Conservation (phyloP, 2,329 filamentous ascomycete species). For the Trichoderma afroharzianum region DNA sequence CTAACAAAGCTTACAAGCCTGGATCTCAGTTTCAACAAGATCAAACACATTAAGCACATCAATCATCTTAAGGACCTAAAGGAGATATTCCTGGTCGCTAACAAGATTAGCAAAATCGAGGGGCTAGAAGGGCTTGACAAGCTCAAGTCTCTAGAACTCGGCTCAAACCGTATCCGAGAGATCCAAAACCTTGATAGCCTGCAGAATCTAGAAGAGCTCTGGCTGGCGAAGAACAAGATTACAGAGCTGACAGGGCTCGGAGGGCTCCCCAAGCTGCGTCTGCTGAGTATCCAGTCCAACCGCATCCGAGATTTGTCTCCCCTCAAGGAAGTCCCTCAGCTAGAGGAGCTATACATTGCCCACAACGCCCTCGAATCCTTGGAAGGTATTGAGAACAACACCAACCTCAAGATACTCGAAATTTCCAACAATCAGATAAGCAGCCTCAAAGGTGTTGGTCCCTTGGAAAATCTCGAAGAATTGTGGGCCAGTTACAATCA, state of each 20-base stretch:
- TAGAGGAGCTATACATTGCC: slow-evolving; percentile 93
- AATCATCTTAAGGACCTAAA: slow-evolving; percentile 71
- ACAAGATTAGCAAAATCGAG: slow-evolving; percentile 88
- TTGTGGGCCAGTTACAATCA: slow-evolving; percentile 93
- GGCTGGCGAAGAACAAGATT: slow-evolving; percentile 97
- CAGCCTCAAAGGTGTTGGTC: slow-evolving; percentile 68
- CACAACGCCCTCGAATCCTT: slow-evolving; percentile 85
- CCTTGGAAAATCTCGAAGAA: slow-evolving; percentile 73
- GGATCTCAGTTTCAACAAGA: slow-evolving; percentile 97
- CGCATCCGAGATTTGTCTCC: slow-evolving; percentile 76
- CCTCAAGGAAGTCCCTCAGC: slow-evolving; percentile 65
- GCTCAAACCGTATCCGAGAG: slow-evolving; percentile 85
- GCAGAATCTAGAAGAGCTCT: slow-evolving; percentile 77
- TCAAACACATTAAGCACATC: slow-evolving; percentile 94
- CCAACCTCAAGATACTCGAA: slow-evolving; percentile 73
- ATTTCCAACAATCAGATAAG: slow-evolving; percentile 83
- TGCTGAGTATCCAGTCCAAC: slow-evolving; percentile 94
- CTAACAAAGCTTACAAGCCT: slow-evolving; percentile 73
- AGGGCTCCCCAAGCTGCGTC: slow-evolving; percentile 73
- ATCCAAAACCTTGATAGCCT: slow-evolving; percentile 81
- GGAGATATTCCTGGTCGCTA: slow-evolving; percentile 90
- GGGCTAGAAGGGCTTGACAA: slow-evolving; percentile 70
- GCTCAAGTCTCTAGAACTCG: slow-evolving; percentile 81
- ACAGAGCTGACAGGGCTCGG: slow-evolving; percentile 73
- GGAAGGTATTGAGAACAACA: slow-evolving; percentile 65